Percentiles rank a stretch among this genome's conserved stretches.
Evolutionary conservation across 2,329 filamentous ascomycete species (phyloP).

Genomic region (Curvularia sp.): DNA sequence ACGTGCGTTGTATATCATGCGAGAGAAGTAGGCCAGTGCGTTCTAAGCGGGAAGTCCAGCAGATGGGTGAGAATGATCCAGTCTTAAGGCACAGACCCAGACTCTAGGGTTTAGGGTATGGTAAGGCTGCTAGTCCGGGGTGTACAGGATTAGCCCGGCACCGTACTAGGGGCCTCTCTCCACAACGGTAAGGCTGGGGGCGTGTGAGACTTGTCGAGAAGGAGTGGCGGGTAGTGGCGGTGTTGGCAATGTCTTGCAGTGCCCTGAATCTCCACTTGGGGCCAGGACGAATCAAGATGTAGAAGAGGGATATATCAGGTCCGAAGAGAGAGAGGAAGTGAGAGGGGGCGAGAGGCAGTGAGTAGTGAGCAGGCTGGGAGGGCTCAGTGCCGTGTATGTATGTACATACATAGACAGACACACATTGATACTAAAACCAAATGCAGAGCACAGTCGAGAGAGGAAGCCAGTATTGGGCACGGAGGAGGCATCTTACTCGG

Average conservation of each 20-base stretch:
- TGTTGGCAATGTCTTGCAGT: constrained; percentile 46
- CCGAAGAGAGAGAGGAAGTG: too few relatives aligned
- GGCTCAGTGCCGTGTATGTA: not conserved
- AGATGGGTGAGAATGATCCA: constrained; percentile 38
- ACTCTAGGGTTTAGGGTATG: constrained; percentile 35
- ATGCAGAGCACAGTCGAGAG: constrained; percentile 23
- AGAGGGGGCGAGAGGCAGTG: not conserved
- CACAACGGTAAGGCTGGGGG: constrained; percentile 49
- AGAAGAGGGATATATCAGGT: not conserved
- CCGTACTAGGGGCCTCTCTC: constrained; percentile 40
- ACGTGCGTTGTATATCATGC: constrained; percentile 40
- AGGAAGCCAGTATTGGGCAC: constrained; percentile 34
- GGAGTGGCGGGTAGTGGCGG: constrained; percentile 48
- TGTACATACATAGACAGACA: not conserved
- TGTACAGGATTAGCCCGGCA: constrained; percentile 42
- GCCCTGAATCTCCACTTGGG: constrained; percentile 38
- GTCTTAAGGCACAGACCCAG: constrained; percentile 42
- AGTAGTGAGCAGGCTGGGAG: not conserved
- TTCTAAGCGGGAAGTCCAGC: constrained; percentile 33
- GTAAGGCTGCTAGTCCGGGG: constrained; percentile 43
- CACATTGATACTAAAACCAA: constrained; percentile 8
- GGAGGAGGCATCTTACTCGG: constrained; percentile 34
- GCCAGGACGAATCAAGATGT: constrained; percentile 8
- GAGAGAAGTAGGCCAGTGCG: constrained; percentile 40
- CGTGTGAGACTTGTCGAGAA: constrained; percentile 34